A percentile compares a stretch with the other conserved stretches of the same genome.
These are phyloP conservation scores for Cryptosporidium meleagridis DNA, from an alignment of 169 alveolate species.

Conservation along the genomic window DNA sequence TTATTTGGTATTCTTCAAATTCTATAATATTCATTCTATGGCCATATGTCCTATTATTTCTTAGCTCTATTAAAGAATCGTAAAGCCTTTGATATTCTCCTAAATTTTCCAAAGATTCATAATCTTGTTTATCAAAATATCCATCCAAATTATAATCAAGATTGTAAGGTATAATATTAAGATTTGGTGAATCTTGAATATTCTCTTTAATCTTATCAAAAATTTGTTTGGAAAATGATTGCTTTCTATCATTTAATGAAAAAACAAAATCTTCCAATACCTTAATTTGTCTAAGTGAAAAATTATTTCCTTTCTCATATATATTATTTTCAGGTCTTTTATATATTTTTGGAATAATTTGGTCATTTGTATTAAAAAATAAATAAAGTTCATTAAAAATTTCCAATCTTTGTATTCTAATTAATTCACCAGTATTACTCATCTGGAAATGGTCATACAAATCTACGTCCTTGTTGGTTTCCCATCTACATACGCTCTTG, in stretches of 20 bases:
- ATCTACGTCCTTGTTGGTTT: not conserved
- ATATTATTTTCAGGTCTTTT: constrained; percentile 2
- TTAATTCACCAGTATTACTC: not conserved
- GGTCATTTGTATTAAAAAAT: constrained; percentile 7
- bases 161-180: constrained; percentile 17
- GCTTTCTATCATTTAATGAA: constrained; percentile 63
- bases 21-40: constrained; percentile 15
- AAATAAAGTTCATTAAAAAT: constrained; percentile 1
- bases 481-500: constrained; percentile 55
- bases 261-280: constrained; percentile 66
- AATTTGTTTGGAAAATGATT: constrained; percentile 25
- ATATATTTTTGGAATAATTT: constrained; percentile 2
- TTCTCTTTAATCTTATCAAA: constrained; percentile 4
- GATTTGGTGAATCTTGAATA: constrained; percentile 10
- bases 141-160: not conserved
- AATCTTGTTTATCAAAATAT: too few relatives aligned
- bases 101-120: not conserved
- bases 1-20: constrained; percentile 40
- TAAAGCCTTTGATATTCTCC: constrained; percentile 6
- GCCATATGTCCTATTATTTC: not conserved
- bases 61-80: constrained; percentile 10
- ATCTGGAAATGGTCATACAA: not conserved
- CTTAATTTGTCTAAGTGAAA: not conserved
- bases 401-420: constrained; percentile 20
- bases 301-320: constrained; percentile 6